Evolutionary conservation across 108 stramenopile genomes (phyloP), one percentile per base, ranked within the genome.

Genomic region (Seminavis robusta): DNA sequence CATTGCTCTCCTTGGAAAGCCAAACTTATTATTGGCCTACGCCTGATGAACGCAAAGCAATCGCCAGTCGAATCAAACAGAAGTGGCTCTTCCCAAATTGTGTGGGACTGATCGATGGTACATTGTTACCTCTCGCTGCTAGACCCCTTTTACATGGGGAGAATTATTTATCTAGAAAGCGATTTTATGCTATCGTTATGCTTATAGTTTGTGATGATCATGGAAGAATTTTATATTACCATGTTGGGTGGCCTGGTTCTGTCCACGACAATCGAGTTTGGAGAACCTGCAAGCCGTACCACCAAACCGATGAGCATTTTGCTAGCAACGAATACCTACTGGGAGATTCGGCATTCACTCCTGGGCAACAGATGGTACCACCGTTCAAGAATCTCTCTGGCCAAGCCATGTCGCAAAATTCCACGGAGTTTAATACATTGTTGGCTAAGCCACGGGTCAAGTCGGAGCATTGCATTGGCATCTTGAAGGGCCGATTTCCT

Each of bases 71-170:
- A 1, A 49, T 61, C 21, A 23, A 50, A 9, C 11, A 40, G 2
- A 27, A 48, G 33, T 73, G 48, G 21, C 4, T 21, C 23, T 61
- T 65, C 0, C 64, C 65, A 4, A 53, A 73, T 53, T 55, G 52
- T 27, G 47, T 73, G 33, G 65, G 47, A 0, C 23, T 73, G 11
- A 47, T 47, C 26, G 71, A 73, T 50, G 65, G 71, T 0, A 73
- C 71, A 11, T 46, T 66, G 1, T 55, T 61, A 19, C 47, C 45
- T 3, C 32, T 73, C 20, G 59, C 27, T 13, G 41, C 50, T n/a
- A 1, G 33, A 56, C 71, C 71, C 13, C 13, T 19, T 39, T 39
- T 48, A 2, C 41, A 71, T 53, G 56, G 56, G 0, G n/a, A 25
- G 20, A 47, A 65, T 51, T 66, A 73, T 25, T 20, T 31, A 20